Base-by-base conservation (phyloP, 108 stramenopile species). In the Cyclotella distinguenda region DNA sequence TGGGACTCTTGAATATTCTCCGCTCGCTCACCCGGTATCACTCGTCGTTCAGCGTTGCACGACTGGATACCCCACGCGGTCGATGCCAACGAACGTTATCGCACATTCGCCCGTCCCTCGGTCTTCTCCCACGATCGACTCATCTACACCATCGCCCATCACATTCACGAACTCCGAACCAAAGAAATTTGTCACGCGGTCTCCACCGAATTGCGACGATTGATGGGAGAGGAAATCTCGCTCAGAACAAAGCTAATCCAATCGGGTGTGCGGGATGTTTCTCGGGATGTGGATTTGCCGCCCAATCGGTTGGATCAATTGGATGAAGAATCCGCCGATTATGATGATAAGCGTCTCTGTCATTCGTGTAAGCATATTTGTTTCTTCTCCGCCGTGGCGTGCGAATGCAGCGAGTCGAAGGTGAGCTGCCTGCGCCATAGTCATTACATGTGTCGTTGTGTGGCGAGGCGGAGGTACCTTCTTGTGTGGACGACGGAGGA, bases 41-140 rank as follows among this genome's bases (percentile, higher is more conserved):
- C 40, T 42, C 4, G 16, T 42, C 5, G 16, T 42, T 42, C 50
- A 52, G 95, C 92, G 0, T 85, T 87, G 15, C 87, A 89, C 50
- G 89, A 97, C 71, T 99, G 98, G 98, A 87, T 99, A 35, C 62
- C 86, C 1, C 89, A 88, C 69, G 97, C 95, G 13, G 70, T 87
- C 32, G 89, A 94, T 69, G 95, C 95, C 51, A 94, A 89, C 43
- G 95, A 96, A 68, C 73, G 87, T 11, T 91, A 98, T 59, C 85
- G 96, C 30, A 88, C 82, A 10, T 91, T 93, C 64, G 82, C 82
- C 8, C 86, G 97, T 36, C 85, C 86, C 27, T 85, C 92, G 21
- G 95, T 96, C 19, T 88, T 98, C 57, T 90, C 86, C 18, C 94
- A 96, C 52, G 95, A 98, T 72, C 85, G 94, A 12, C 77, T 98